Conservation (phyloP, 768 basidiomycete genomes). For the Symmetrospora coprosmae region DNA sequence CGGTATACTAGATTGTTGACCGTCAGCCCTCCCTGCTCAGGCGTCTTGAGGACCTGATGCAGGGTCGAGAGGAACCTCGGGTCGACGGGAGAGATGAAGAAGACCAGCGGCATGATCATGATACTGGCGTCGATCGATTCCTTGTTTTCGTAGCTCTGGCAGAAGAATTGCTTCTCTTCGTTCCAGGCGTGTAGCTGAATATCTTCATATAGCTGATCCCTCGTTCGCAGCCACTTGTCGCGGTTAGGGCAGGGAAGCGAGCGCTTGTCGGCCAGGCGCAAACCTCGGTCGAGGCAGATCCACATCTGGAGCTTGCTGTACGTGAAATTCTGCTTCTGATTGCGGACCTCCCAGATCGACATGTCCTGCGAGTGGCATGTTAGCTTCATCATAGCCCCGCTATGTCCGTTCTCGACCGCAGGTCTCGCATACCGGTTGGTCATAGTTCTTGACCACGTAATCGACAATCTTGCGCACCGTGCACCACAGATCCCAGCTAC, state of each 20-base stretch:
- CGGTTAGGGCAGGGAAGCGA: constrained; percentile 52
- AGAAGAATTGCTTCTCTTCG: constrained; percentile 48
- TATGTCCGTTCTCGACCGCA: background rate
- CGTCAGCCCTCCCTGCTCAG: constrained; percentile 44
- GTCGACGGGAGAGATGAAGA: constrained; percentile 55
- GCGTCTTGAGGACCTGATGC: constrained; percentile 65
- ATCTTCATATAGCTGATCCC: constrained; percentile 80
- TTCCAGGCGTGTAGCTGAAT: constrained; percentile 47
- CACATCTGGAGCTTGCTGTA: constrained; percentile 38
- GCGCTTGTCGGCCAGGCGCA: constrained; percentile 86
- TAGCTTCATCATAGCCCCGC: constrained; percentile 46
- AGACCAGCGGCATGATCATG: constrained; percentile 52
- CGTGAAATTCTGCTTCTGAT: constrained; percentile 42
- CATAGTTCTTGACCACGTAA: constrained; percentile 26
- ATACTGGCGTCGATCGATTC: constrained; percentile 64
- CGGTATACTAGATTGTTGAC: constrained; percentile 66
- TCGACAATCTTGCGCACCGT: constrained; percentile 39
- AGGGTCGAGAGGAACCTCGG: constrained; percentile 77
- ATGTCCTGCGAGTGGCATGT: constrained; percentile 64
- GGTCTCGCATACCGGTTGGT: background rate
- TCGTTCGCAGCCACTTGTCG: constrained; percentile 53
- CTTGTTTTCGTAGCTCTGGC: constrained; percentile 79
- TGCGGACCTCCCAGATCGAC: constrained; percentile 84
- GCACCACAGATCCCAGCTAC: constrained; percentile 22
- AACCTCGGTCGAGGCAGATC: constrained; percentile 90